Conservation (phyloP, 495 filamentous ascomycete species). For the Hypoxylon lienhwacheense region DNA sequence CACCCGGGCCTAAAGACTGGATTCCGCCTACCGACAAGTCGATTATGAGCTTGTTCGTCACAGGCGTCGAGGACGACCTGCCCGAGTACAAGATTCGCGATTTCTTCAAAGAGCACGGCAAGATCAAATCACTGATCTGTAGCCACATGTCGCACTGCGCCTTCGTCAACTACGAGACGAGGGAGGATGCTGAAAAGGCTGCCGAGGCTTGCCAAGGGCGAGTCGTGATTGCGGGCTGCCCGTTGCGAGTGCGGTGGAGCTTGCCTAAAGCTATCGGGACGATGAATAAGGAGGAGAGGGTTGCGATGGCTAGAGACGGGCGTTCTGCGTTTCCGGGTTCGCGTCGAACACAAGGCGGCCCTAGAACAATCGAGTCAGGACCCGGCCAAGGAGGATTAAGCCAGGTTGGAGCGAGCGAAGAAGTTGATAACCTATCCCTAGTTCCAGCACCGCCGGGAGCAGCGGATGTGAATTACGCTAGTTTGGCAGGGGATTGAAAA, state of each 20-base stretch:
- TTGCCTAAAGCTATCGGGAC: slow-evolving; percentile 87
- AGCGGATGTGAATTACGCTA: slow-evolving; percentile 80
- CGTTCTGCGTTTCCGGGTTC: slow-evolving; percentile 56
- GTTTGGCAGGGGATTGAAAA: slow-evolving; percentile 73
- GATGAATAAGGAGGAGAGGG: slow-evolving; percentile 79
- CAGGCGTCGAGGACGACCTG: slow-evolving; percentile 93
- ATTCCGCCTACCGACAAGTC: slow-evolving; percentile 78
- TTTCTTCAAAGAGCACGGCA: slow-evolving; percentile 85
- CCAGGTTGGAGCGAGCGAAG: slow-evolving; percentile 42
- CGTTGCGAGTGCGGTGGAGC: slow-evolving; percentile 87
- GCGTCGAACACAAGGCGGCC: slow-evolving; percentile 31
- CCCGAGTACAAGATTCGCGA: slow-evolving; percentile 87
- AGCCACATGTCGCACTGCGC: slow-evolving; percentile 96
- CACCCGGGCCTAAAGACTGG: slow-evolving; percentile 79
- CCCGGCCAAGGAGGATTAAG: slow-evolving; percentile 23
- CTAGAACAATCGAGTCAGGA: slow-evolving; percentile 41
- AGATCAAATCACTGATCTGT: slow-evolving; percentile 86
- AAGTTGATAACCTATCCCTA: slow-evolving; percentile 51
- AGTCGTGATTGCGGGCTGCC: slow-evolving; percentile 80
- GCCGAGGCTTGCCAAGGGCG: slow-evolving; percentile 84
- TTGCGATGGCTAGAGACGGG: slow-evolving; percentile 72
- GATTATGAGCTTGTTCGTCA: slow-evolving; percentile 89
- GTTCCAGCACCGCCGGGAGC: slow-evolving; percentile 84
- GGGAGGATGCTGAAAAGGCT: slow-evolving; percentile 80
- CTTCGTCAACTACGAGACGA: slow-evolving; percentile 87